Evolutionary conservation across 108 stramenopile species (phyloP).

Genomic region (Chaetoceros muelleri): DNA sequence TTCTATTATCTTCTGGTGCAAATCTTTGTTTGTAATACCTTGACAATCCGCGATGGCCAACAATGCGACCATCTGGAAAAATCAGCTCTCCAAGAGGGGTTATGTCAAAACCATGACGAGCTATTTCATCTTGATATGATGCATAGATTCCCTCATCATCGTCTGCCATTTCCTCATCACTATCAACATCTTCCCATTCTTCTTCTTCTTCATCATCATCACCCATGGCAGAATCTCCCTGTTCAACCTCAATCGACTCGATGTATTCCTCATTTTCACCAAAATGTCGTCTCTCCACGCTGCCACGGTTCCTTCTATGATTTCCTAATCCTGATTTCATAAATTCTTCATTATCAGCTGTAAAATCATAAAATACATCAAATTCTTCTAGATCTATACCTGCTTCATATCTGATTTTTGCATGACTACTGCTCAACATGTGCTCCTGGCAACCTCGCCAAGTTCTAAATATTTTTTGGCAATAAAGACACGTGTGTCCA

Average conservation of each 20-base stretch:
- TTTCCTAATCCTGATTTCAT: conserved; percentile 3
- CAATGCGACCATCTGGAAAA: conserved; percentile 77
- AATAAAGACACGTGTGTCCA: conserved; percentile 88
- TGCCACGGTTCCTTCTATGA: background rate
- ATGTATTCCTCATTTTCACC: conserved; percentile 16
- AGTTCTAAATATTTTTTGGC: conserved; percentile 69
- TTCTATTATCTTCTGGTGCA: conserved; percentile 20
- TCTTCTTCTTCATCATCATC: conserved; percentile 34
- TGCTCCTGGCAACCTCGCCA: conserved; percentile 69
- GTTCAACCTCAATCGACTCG: conserved; percentile 20
- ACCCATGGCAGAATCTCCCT: conserved; percentile 18
- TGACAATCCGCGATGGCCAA: conserved; percentile 72
- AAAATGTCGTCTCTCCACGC: conserved; percentile 4
- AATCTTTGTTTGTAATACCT: conserved; percentile 80
- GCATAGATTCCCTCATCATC: conserved; percentile 55
- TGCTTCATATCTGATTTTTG: conserved; percentile 84
- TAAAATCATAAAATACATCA: conserved; percentile 94
- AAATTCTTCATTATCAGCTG: conserved; percentile 49
- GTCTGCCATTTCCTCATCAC: conserved; percentile 27
- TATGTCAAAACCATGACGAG: conserved; percentile 71
- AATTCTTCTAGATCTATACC: conserved; percentile 88
- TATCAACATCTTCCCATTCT: conserved; percentile 19
- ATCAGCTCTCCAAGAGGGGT: conserved; percentile 80
- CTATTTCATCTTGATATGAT: conserved; percentile 68
- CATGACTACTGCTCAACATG: conserved; percentile 78